These are phyloP conservation scores for Didymosphaeria variabile DNA, from an alignment of 2,329 filamentous ascomycete genomes.

Conservation along the genomic window DNA sequence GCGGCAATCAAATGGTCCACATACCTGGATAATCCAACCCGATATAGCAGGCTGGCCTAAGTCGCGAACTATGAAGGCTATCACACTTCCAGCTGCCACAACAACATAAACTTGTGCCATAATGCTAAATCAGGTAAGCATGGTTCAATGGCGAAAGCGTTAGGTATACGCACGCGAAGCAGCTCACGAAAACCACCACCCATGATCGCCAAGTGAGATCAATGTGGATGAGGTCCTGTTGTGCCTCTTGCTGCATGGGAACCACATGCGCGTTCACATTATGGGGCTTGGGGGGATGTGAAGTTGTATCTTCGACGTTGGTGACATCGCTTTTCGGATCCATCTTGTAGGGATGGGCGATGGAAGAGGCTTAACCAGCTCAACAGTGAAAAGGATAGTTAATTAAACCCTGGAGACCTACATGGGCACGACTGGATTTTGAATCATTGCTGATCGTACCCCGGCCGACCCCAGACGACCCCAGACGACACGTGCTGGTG, in stretches of 20 bases:
- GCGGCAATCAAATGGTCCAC: background rate
- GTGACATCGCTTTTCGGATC: slow-evolving; percentile 28
- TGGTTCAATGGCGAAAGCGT: slow-evolving; percentile 19
- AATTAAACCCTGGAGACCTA: background rate
- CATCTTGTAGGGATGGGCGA: slow-evolving; percentile 20
- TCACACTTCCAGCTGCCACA: slow-evolving; percentile 64
- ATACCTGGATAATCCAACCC: slow-evolving; percentile 65
- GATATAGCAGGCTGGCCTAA: slow-evolving; percentile 60
- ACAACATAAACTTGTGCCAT: slow-evolving; percentile 66
- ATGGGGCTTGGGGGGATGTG: slow-evolving; percentile 18
- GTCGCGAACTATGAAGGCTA: slow-evolving; percentile 65
- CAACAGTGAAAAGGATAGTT: background rate
- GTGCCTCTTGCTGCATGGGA: slow-evolving; percentile 40
- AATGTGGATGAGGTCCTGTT: slow-evolving; percentile 51
- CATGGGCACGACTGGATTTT: slow-evolving; percentile 1
- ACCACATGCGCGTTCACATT: slow-evolving; percentile 28
- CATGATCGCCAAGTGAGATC: slow-evolving; percentile 65
- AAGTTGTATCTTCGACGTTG: slow-evolving; percentile 25
- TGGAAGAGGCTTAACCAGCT: background rate
- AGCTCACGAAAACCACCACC: slow-evolving; percentile 60
- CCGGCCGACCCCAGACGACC: background rate
- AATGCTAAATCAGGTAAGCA: slow-evolving; percentile 42
- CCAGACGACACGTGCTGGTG: background rate
- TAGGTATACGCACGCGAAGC: slow-evolving; percentile 51
- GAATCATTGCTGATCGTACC: slow-evolving; percentile 2